Evolutionary conservation across 2,329 filamentous ascomycete species (phyloP).

Genomic region (Aspergillus viridinutans): DNA sequence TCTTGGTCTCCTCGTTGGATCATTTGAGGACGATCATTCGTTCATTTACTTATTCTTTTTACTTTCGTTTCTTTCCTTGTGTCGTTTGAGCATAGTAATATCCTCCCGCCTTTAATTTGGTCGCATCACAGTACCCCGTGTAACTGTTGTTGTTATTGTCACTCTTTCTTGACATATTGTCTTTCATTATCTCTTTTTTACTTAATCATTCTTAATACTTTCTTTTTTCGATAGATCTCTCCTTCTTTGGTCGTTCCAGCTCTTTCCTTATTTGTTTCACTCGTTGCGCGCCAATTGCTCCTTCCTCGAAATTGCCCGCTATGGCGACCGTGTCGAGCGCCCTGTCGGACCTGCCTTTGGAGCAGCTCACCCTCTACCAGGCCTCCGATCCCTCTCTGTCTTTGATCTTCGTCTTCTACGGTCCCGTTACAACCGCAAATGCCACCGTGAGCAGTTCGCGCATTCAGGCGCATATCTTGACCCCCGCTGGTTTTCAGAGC

Average conservation of each 20-base stretch:
- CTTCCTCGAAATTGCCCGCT: constrained; percentile 29
- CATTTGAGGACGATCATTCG: constrained; percentile 16
- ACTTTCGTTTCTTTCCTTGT: constrained; percentile 14
- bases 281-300: constrained; percentile 8
- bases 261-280: constrained; percentile 5
- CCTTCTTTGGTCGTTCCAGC: background rate
- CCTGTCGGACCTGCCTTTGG: constrained; percentile 69
- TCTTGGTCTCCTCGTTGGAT: constrained; percentile 10
- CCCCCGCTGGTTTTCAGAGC: constrained; percentile 80
- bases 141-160: constrained; percentile 5
- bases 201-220: constrained; percentile 4
- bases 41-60: constrained; percentile 2
- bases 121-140: background rate
- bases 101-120: background rate
- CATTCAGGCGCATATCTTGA: constrained; percentile 90
- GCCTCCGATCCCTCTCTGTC: constrained; percentile 76
- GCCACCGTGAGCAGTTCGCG: constrained; percentile 83
- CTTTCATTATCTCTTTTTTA: constrained; percentile 3
- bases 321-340: constrained; percentile 83
- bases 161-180: constrained; percentile 1
- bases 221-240: background rate
- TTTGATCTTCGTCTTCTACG: constrained; percentile 86
- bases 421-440: constrained; percentile 83
- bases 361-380: constrained; percentile 83
- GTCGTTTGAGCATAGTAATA: constrained; percentile 1